Base-by-base conservation (phyloP, 179 eudicot species). In the Pouteria campechiana region DNA sequence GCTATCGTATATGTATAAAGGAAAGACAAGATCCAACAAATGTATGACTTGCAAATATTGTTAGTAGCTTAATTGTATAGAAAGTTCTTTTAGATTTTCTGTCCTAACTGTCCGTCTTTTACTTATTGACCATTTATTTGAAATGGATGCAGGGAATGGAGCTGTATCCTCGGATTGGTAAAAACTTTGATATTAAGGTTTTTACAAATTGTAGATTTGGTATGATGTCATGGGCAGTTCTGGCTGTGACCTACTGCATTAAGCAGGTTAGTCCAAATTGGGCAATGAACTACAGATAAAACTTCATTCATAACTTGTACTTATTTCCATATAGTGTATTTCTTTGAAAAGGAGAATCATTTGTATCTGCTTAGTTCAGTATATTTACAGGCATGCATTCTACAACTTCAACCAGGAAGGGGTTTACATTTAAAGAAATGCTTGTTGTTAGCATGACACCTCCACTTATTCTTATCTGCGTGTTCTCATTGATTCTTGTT, bases 171-270 rank as follows among this genome's bases (percentile, higher is more conserved):
- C 80, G 96, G 32, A 79, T 90, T 53, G 94, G 98, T 37, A 73
- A 86, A 64, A 58, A 77, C 70, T 86, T 90, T 24, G 98, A 90
- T 58, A 81, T 90, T 29, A 90, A 90, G 67, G 92, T 87, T 41
- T 87, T 90, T 54, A 90, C 98, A 1, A 90, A 87, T 62, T 90
- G 94, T 69, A 87, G 98, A 73, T 90, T 90, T 58, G 98, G 96
- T 42, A 87, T 87, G 96, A 87, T 90, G 92, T 82, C 96, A 32
- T 90, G 98, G 96, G 96, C 96, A 12, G 94, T 90, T 63, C 87
- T 90, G 62, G 80, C 96, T 50, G 60, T 90, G 55, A 90, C 98
- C 17, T 90, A 87, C 54, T 87, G 92, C 69, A 82, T 90, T 46
- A 90, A 90, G 71, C 94, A 90, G 94, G 98, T 90, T 51, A 41